phyloP scores from a whole-genome alignment of 2,329 filamentous ascomycete species.

The Colletotrichum cordylinicola region DNA sequence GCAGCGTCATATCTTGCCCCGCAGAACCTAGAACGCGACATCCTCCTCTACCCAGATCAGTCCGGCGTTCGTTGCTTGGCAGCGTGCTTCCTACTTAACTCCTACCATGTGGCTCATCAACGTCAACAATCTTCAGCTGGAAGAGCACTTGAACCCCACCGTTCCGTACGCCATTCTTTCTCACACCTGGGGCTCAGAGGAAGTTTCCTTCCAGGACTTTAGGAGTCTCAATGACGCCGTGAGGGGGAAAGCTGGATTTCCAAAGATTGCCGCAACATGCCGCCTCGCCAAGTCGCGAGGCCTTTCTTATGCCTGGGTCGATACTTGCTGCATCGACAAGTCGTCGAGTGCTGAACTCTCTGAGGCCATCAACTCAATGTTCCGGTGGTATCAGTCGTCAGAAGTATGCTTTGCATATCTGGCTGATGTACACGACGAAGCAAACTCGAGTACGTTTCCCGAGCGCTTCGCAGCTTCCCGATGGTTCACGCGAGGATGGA shows the following conservation, averaged over 20 bases:
- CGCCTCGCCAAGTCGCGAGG: not conserved
- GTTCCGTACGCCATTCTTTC: conserved; percentile 26
- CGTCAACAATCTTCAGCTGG: not conserved
- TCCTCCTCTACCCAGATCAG: not conserved
- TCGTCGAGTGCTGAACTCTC: not conserved
- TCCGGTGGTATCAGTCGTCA: not conserved
- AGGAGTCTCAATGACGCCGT: not conserved
- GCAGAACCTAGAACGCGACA: not conserved
- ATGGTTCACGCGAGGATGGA: not conserved
- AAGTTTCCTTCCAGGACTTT: conserved; percentile 12
- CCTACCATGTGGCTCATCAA: not conserved
- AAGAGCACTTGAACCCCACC: not conserved
- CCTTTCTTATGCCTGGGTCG: not conserved
- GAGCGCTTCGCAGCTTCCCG: not conserved
- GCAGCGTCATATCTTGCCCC: not conserved
- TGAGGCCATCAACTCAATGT: not conserved
- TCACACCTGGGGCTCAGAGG: conserved; percentile 21
- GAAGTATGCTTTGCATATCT: not conserved
- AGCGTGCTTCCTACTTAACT: not conserved
- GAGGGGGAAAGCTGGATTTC: not conserved
- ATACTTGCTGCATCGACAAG: conserved; percentile 1
- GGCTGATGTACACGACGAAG: not conserved
- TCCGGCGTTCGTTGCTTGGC: not conserved
- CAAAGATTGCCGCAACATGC: not conserved
- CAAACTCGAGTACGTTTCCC: not conserved